Conservation (phyloP, 345 rosid genomes). For the Carallia pectinifolia region DNA sequence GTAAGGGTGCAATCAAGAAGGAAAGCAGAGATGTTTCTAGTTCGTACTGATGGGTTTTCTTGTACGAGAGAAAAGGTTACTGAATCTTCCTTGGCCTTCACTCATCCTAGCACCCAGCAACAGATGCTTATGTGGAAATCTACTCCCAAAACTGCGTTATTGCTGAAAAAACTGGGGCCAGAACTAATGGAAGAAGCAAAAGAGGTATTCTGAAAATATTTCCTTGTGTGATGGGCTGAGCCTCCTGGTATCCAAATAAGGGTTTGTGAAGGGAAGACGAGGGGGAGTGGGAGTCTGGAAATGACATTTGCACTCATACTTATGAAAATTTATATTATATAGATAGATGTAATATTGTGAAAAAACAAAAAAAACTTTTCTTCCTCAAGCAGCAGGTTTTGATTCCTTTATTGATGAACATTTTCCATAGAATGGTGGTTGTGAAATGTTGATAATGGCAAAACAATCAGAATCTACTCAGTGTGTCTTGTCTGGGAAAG, state of each 20-base stretch:
- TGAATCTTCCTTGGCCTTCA: conserved; percentile 91
- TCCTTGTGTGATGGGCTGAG: neutral
- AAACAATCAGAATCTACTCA: too few species aligned
- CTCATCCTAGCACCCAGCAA: conserved; percentile 98
- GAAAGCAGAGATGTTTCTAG: conserved; percentile 98
- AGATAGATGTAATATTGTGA: neutral
- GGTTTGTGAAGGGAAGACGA: too few species aligned
- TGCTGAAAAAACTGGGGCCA: conserved; percentile 86
- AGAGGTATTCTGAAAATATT: conserved; percentile 49
- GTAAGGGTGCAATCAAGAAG: conserved; percentile 93
- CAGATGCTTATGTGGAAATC: conserved; percentile 99
- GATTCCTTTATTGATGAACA: too few species aligned
- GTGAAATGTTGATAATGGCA: too few species aligned
- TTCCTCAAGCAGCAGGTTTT: too few species aligned
- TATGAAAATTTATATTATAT: neutral
- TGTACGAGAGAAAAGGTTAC: conserved; percentile 94
- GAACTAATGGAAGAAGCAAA: conserved; percentile 96
- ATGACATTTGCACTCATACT: neutral
- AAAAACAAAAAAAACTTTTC: too few species aligned
- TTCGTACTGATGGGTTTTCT: conserved; percentile 95
- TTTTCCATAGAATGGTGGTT: too few species aligned
- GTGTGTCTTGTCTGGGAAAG: neutral
- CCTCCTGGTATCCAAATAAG: too few species aligned
- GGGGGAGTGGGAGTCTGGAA: too few species aligned
- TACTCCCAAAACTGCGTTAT: conserved; percentile 78